These are phyloP conservation scores for Venturia effusa DNA, from an alignment of 2,329 filamentous ascomycete species.

Conservation along the genomic window DNA sequence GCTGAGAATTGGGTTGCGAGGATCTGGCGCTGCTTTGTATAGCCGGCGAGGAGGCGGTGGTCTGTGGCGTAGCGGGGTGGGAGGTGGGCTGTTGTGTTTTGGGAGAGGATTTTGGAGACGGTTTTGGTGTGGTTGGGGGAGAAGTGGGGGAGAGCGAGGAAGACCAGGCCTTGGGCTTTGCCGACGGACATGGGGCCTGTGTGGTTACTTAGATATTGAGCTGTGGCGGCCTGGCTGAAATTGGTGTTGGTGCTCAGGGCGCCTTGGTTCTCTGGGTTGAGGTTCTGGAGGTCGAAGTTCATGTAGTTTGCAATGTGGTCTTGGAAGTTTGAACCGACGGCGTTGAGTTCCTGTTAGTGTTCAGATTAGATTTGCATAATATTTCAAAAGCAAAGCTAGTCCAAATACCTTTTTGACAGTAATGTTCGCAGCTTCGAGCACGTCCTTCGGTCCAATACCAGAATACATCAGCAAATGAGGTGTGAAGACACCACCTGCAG, in stretches of 20 bases:
- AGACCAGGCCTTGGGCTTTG: not conserved
- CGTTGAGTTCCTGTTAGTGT: constrained; percentile 15
- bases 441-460: not conserved
- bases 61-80: not conserved
- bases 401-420: not conserved
- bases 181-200: not conserved
- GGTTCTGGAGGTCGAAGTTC: constrained; percentile 15
- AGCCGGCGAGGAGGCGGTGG: not conserved
- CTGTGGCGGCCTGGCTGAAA: not conserved
- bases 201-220: not conserved
- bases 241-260: not conserved
- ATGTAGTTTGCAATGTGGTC: constrained; percentile 30
- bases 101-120: not conserved
- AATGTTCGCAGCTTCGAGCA: not conserved
- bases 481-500: constrained; percentile 20
- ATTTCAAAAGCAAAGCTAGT: not conserved
- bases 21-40: not conserved
- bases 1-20: not conserved
- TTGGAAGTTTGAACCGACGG: constrained; percentile 37
- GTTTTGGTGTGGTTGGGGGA: not conserved
- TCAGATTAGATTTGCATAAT: not conserved
- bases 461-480: constrained; percentile 21
- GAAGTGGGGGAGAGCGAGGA: not conserved
- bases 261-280: not conserved
- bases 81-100: not conserved